Percentiles rank a stretch among this genome's conserved stretches.
These are phyloP conservation scores for Cyberlindnera xylosilytica DNA, from an alignment of 805 yeast species.

Conservation along the genomic window DNA sequence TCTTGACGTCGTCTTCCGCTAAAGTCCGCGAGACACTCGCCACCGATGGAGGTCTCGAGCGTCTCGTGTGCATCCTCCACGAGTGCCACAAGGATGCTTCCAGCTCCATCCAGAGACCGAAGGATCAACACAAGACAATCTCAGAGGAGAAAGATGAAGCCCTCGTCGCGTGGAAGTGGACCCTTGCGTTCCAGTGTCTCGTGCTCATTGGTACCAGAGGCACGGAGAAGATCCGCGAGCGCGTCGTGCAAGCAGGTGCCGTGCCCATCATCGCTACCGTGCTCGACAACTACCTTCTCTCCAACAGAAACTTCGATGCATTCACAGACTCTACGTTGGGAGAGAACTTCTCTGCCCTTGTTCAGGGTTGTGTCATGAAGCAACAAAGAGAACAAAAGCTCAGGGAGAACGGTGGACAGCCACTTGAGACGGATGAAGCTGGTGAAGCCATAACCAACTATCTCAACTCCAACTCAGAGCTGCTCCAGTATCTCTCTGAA, in stretches of 20 bases:
- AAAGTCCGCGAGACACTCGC: constrained; percentile 89
- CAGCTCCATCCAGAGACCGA: constrained; percentile 1
- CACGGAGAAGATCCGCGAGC: constrained; percentile 76
- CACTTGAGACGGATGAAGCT: constrained; percentile 7
- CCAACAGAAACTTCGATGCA: constrained; percentile 34
- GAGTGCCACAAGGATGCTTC: constrained; percentile 47
- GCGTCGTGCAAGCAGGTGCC: constrained; percentile 89
- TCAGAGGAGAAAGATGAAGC: constrained; percentile 37
- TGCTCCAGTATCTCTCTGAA: constrained; percentile 8
- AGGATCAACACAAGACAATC: constrained; percentile 22
- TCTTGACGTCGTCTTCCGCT: constrained; percentile 78
- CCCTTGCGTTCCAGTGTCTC: constrained; percentile 87
- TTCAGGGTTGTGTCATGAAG: constrained; percentile 12
- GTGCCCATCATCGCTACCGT: constrained; percentile 90
- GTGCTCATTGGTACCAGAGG: constrained; percentile 93
- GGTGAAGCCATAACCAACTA: constrained; percentile 4
- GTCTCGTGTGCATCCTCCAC: constrained; percentile 80
- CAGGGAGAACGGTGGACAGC: background rate
- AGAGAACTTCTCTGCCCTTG: constrained; percentile 17
- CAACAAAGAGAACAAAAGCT: constrained; percentile 1
- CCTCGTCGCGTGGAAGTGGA: constrained; percentile 96
- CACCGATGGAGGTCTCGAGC: constrained; percentile 86
- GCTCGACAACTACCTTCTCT: constrained; percentile 73
- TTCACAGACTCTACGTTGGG: constrained; percentile 12
- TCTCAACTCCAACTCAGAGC: constrained; percentile 11